These are phyloP conservation scores for Aspergillus ibericus DNA, from an alignment of 2,329 filamentous ascomycete genomes.

Conservation along the genomic window DNA sequence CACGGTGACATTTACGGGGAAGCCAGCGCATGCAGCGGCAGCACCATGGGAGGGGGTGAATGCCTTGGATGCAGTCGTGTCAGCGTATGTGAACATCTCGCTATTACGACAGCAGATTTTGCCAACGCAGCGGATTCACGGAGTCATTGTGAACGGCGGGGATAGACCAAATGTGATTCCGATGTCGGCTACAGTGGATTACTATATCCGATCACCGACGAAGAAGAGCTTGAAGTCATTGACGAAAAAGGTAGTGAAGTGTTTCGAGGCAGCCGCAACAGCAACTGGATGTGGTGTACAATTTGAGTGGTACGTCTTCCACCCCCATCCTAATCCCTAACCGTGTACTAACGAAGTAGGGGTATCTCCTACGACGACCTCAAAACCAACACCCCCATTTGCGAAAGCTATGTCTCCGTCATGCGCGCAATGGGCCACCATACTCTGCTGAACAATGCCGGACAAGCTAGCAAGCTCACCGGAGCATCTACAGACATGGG, in stretches of 20 bases:
- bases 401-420: slow-evolving; percentile 29
- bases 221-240: slow-evolving; percentile 38
- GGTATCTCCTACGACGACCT: slow-evolving; percentile 31
- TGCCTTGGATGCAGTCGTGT: slow-evolving; percentile 57
- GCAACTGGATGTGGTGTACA: slow-evolving; percentile 34
- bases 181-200: slow-evolving; percentile 47
- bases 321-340: no score
- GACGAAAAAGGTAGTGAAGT: slow-evolving; percentile 28
- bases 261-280: slow-evolving; percentile 33
- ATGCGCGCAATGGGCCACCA: slow-evolving; percentile 32
- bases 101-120: slow-evolving; percentile 57
- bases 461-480: slow-evolving; percentile 18
- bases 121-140: slow-evolving; percentile 52
- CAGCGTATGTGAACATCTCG: slow-evolving; percentile 46
- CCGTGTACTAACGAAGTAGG: slow-evolving; percentile 15
- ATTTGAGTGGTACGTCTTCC: slow-evolving; percentile 25
- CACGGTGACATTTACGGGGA: slow-evolving; percentile 47
- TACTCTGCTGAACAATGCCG: slow-evolving; percentile 21
- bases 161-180: slow-evolving; percentile 58
- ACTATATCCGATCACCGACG: slow-evolving; percentile 45
- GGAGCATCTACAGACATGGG: slow-evolving; percentile 33
- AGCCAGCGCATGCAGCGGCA: slow-evolving; percentile 56
- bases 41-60: slow-evolving; percentile 60
- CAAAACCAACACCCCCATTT: slow-evolving; percentile 32
- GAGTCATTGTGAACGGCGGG: slow-evolving; percentile 55